Conservation (phyloP, 257 asterid species). For the Ehretia macrophylla region DNA sequence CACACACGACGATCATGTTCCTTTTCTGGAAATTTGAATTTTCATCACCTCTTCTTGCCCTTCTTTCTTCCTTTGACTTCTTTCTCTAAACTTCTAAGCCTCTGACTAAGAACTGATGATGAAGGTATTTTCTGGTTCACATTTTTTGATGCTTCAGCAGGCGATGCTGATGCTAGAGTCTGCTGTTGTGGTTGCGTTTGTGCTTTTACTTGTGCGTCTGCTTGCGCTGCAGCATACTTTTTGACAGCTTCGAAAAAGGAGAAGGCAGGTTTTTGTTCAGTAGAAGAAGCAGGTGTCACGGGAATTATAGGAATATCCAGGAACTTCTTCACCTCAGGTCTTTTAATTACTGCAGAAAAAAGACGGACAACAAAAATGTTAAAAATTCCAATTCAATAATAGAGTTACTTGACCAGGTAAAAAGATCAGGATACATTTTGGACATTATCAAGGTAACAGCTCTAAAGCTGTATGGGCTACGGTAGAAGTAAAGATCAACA, state of each 20-base stretch:
- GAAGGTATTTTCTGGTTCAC: constrained; percentile 29
- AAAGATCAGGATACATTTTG: too few relatives aligned
- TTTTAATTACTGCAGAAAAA: constrained; percentile 52
- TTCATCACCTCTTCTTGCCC: constrained; percentile 56
- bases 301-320: constrained; percentile 62
- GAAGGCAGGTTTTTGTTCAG: constrained; percentile 41
- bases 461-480: too few relatives aligned
- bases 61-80: constrained; percentile 79
- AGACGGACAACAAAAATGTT: background rate
- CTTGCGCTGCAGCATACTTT: constrained; percentile 59
- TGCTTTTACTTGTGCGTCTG: constrained; percentile 23
- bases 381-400: too few relatives aligned
- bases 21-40: background rate
- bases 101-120: constrained; percentile 47
- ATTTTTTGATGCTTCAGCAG: constrained; percentile 35
- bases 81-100: constrained; percentile 67
- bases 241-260: constrained; percentile 54
- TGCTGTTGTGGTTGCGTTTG: constrained; percentile 21
- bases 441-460: constrained; percentile 19
- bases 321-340: constrained; percentile 54
- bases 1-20: background rate
- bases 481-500: background rate
- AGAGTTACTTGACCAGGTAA: too few relatives aligned
- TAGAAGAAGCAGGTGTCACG: constrained; percentile 32
- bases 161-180: constrained; percentile 20